Base-by-base conservation (phyloP, 108 stramenopile genomes). In the Fistulifera pelliculosa region DNA sequence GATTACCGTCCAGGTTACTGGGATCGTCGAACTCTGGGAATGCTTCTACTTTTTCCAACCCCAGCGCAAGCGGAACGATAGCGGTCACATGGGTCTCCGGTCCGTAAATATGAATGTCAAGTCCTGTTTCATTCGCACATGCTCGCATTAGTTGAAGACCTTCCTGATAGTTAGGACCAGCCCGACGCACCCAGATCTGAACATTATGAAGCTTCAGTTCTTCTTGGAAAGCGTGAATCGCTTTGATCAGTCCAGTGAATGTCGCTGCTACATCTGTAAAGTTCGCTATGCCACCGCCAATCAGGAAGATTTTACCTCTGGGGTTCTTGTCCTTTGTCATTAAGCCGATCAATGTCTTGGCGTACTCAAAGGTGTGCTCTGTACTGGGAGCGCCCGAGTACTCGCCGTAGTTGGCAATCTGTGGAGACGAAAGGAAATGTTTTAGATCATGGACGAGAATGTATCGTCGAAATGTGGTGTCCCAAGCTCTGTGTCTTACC, bases 251-350 rank as follows among this genome's bases (percentile, higher is more conserved):
- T 43, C 94, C 94, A n/a, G 77, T 76, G 63, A 94, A 94, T 11
- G 94, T 94, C n/a, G 87, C 87, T 11, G 94, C 94, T 12, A 93
- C 85, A 56, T 94, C 94, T 8, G 94, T 94, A 62, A 94, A 94
- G 61, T 94, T 94, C 18, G 94, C 94, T 56, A 94, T 94, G 22
- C 88, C 86, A 24, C 94, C 94, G 10, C 94, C 94, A 45, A 94
- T 81, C 41, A 94, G 86, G 23, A 94, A 77, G 12, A 94, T 78
- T 61, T 94, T 82, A 0, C 80, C 83, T 27, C 53, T 27, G 22
- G 69, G 66, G 65, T 87, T 68, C 41, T 75, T 68, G 14, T 78
- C 65, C 22, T 72, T 68, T 40, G 83, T 87, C 94, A 94, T 93
- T 21, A 92, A 64, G 19, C 58, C 58, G 23, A 94, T 85, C 27